Conservation (phyloP, 2,329 filamentous ascomycete genomes). For the Rhynchosporium secalis region DNA sequence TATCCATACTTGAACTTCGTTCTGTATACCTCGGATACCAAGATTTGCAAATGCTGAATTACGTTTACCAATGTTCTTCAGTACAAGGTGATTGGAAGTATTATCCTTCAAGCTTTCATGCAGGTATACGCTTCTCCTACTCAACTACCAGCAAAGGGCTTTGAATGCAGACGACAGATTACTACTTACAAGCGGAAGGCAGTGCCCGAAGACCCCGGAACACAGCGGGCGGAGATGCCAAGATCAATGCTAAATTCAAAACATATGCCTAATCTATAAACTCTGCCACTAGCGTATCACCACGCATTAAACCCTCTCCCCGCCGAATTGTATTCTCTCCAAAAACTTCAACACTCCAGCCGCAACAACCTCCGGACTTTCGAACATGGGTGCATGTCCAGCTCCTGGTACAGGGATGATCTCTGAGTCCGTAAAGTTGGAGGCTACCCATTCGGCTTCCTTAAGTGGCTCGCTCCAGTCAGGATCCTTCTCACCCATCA, state of each 20-base stretch:
- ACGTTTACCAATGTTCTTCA: not conserved
- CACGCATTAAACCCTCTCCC: slow-evolving; percentile 19
- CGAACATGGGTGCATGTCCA: slow-evolving; percentile 18
- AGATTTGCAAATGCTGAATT: slow-evolving; percentile 22
- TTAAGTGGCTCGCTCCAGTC: slow-evolving; percentile 15
- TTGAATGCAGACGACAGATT: no score
- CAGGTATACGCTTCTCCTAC: no score
- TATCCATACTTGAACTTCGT: slow-evolving; percentile 22
- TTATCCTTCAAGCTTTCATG: no score
- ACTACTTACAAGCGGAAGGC: no score
- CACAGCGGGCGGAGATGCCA: no score
- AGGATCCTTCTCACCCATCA: slow-evolving; percentile 15
- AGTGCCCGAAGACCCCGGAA: no score
- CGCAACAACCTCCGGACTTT: slow-evolving; percentile 14
- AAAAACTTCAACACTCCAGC: slow-evolving; percentile 9
- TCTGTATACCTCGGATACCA: slow-evolving; percentile 25
- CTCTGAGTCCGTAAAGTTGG: slow-evolving; percentile 16
- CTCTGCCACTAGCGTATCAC: not conserved
- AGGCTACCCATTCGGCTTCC: slow-evolving; percentile 18
- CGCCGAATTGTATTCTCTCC: slow-evolving; percentile 11
- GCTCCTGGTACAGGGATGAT: slow-evolving; percentile 11
- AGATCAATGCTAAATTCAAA: no score
- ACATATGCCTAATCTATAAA: no score
- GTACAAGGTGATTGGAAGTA: no score
- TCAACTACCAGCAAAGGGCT: no score